These are phyloP conservation scores for Rasamsonia emersonii DNA, from an alignment of 2,329 filamentous ascomycete genomes.

Conservation along the genomic window DNA sequence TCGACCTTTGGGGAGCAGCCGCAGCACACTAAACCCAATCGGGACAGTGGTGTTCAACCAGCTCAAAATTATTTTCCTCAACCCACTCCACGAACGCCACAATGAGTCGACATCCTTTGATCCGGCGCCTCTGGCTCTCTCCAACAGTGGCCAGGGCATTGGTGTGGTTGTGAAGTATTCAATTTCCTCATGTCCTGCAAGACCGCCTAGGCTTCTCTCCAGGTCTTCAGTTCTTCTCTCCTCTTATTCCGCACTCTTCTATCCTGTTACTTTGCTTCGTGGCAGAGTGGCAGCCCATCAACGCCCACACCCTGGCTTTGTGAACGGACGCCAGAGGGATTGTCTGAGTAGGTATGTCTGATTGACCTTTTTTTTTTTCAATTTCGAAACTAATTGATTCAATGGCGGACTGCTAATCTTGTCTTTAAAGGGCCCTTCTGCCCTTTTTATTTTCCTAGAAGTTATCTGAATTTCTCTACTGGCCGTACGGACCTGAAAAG, in stretches of 20 bases:
- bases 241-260: neutral
- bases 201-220: neutral
- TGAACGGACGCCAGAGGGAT: neutral
- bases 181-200: slow-evolving; percentile 3
- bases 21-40: slow-evolving; percentile 25
- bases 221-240: slow-evolving; percentile 1
- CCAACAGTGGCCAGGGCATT: neutral
- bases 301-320: too few relatives aligned
- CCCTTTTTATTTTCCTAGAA: slow-evolving; percentile 1
- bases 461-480: slow-evolving; percentile 2
- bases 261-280: slow-evolving; percentile 1
- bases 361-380: slow-evolving; percentile 1
- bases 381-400: neutral
- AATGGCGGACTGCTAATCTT: too few relatives aligned
- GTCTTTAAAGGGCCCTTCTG: neutral
- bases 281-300: neutral
- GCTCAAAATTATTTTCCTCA: slow-evolving; percentile 11
- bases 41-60: slow-evolving; percentile 24
- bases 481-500: slow-evolving; percentile 25
- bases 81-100: too few relatives aligned
- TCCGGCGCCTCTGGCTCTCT: slow-evolving; percentile 1
- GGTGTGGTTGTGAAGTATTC: neutral
- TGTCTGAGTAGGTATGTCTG: slow-evolving; percentile 2
- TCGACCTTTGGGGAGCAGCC: slow-evolving; percentile 24
- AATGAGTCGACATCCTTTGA: slow-evolving; percentile 5